Percentiles rank a stretch among this genome's conserved stretches.
Evolutionary conservation across 805 yeast genomes (phyloP).

Genomic region (Saccharomycopsis schoenii): DNA sequence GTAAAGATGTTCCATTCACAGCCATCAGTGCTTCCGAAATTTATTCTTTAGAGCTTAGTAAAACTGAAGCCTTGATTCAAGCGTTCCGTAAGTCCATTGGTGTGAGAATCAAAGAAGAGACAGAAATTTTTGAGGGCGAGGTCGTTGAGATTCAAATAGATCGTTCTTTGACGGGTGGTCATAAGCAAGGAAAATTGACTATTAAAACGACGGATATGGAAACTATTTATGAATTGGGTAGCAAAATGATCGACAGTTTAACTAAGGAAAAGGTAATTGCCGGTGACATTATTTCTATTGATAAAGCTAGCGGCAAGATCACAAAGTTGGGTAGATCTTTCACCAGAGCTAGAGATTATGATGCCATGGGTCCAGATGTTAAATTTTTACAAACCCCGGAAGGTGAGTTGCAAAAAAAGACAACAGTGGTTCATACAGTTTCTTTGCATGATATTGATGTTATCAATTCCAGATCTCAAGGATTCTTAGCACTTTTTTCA

Average conservation of each 20-base stretch:
- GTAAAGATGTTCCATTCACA: slow-evolving; percentile 78
- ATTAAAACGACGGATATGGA: slow-evolving; percentile 98
- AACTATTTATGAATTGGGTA: slow-evolving; percentile 90
- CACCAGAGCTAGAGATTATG: slow-evolving; percentile 94
- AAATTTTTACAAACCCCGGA: slow-evolving; percentile 97
- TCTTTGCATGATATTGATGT: slow-evolving; percentile 96
- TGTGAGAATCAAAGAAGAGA: slow-evolving; percentile 88
- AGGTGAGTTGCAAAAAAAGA: slow-evolving; percentile 94
- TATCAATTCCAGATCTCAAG: slow-evolving; percentile 95
- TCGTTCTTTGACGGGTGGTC: slow-evolving; percentile 92
- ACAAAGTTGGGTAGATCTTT: slow-evolving; percentile 92
- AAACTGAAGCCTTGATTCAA: slow-evolving; percentile 94
- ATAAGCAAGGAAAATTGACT: slow-evolving; percentile 94
- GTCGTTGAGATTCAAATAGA: slow-evolving; percentile 95
- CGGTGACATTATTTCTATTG: slow-evolving; percentile 94
- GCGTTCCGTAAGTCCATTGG: slow-evolving; percentile 96
- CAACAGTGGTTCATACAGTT: slow-evolving; percentile 95
- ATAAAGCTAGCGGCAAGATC: slow-evolving; percentile 90
- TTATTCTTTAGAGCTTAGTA: slow-evolving; percentile 81
- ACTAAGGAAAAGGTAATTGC: slow-evolving; percentile 93
- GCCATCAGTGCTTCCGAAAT: slow-evolving; percentile 92
- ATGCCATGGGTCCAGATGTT: slow-evolving; percentile 97
- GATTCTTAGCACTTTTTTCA: slow-evolving; percentile 88
- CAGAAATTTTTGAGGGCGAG: slow-evolving; percentile 97
- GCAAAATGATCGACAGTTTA: slow-evolving; percentile 88